Percentiles rank a stretch among this genome's conserved stretches.
phyloP scores from a whole-genome alignment of 106 monocot species.

The Phalaenopsis aphrodite region DNA sequence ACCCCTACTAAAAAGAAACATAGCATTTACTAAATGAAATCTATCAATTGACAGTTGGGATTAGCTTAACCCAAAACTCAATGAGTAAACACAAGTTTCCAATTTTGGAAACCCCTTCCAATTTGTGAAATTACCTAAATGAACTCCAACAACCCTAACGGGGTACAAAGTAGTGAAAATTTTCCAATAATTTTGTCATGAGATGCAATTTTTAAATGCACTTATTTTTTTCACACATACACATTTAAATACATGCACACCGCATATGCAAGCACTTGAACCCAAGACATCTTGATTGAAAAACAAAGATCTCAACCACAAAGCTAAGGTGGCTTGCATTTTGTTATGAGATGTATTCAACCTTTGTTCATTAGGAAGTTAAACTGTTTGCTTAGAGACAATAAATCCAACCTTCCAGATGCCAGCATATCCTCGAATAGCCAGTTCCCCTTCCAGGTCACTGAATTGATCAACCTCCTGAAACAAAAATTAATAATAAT shows the following conservation, averaged over 20 bases:
- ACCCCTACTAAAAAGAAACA: no score
- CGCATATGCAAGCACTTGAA: no score
- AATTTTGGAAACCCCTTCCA: background rate
- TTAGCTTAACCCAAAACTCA: background rate
- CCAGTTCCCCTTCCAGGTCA: slow-evolving; percentile 63
- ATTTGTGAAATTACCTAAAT: background rate
- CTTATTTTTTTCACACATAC: no score
- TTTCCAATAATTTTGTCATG: background rate
- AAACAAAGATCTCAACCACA: no score
- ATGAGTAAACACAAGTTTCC: background rate
- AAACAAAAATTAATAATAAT: background rate
- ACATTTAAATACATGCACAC: no score
- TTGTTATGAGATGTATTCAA: background rate
- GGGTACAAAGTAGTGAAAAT: background rate
- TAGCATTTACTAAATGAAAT: background rate
- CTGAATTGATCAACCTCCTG: slow-evolving; percentile 90
- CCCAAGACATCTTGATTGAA: no score
- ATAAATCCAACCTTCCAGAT: slow-evolving; percentile 67
- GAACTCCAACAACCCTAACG: background rate
- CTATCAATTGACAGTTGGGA: background rate
- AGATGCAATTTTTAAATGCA: background rate
- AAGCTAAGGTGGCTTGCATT: no score
- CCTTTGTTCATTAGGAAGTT: background rate
- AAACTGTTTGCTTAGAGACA: background rate
- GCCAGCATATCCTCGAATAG: slow-evolving; percentile 65